Conservation (phyloP, 2,329 filamentous ascomycete genomes). For the Fusarium siculi region DNA sequence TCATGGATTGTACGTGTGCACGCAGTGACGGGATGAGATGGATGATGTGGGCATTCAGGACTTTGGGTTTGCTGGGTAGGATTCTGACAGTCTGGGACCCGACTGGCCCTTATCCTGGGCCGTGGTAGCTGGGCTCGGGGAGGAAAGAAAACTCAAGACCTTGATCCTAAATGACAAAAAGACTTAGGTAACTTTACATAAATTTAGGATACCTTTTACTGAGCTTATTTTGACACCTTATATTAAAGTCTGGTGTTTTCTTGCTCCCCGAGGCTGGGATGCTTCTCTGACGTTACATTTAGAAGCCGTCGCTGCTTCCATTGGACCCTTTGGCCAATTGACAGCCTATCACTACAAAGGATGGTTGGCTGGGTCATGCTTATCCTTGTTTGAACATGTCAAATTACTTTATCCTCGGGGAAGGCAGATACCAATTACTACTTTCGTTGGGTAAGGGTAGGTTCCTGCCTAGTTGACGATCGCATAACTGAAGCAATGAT, state of each 20-base stretch:
- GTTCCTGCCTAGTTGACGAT: constrained; percentile 4
- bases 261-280: neutral
- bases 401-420: constrained; percentile 26
- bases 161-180: too few species aligned
- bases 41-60: too few species aligned
- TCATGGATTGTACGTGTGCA: constrained; percentile 8
- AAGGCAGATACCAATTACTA: constrained; percentile 7
- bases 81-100: neutral
- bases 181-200: too few species aligned
- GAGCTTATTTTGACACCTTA: too few species aligned
- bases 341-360: constrained; percentile 29
- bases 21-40: neutral
- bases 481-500: constrained; percentile 33
- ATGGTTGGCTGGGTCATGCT: constrained; percentile 29
- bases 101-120: neutral
- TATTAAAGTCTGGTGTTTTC: too few species aligned
- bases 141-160: too few species aligned
- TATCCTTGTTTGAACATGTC: constrained; percentile 25
- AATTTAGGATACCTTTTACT: too few species aligned
- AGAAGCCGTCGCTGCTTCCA: constrained; percentile 31
- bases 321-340: constrained; percentile 21
- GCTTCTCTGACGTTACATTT: constrained; percentile 36
- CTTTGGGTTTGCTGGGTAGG: too few species aligned
- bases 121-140: neutral
- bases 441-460: neutral